Evolutionary conservation across 1,284 basidiomycete genomes (phyloP).

Genomic region (Amylostereum chailletii): DNA sequence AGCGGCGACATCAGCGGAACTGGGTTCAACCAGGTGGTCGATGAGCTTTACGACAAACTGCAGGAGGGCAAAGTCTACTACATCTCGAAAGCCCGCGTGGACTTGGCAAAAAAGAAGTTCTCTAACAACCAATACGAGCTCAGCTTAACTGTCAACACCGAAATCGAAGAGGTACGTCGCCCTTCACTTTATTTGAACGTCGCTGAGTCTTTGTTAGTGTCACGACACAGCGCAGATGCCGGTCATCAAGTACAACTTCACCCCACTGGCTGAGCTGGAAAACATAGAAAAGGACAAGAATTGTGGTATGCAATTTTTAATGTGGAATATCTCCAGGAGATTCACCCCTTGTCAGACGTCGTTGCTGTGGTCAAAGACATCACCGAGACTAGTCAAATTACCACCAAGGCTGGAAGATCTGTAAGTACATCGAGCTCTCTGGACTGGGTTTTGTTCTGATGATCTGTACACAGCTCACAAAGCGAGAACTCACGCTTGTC

Average conservation of each 20-base stretch:
- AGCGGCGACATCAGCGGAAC: constrained; percentile 90
- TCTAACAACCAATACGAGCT: constrained; percentile 97
- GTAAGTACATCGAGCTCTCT: constrained; percentile 27
- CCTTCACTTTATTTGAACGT: not conserved
- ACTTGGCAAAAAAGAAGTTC: constrained; percentile 97
- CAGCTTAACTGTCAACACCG: constrained; percentile 75
- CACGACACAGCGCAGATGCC: constrained; percentile 71
- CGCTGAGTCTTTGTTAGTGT: constrained; percentile 43
- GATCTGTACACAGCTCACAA: constrained; percentile 50
- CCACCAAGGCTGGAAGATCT: constrained; percentile 64
- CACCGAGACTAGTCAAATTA: constrained; percentile 62
- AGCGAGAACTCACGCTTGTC: constrained; percentile 84
- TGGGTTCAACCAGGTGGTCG: constrained; percentile 85
- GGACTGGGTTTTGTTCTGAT: not conserved
- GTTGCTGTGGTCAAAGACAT: constrained; percentile 80
- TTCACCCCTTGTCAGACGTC: constrained; percentile 50
- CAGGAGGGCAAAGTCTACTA: constrained; percentile 93
- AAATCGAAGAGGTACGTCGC: constrained; percentile 64
- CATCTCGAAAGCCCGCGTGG: constrained; percentile 85
- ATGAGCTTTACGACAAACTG: constrained; percentile 76
- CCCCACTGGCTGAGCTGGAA: constrained; percentile 58
- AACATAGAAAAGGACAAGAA: constrained; percentile 66
- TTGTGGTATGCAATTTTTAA: constrained; percentile 47
- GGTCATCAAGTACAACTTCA: constrained; percentile 78
- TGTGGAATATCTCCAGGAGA: constrained; percentile 22